Conservation (phyloP, 2,329 filamentous ascomycete genomes). For the Shiraia bambusicola region DNA sequence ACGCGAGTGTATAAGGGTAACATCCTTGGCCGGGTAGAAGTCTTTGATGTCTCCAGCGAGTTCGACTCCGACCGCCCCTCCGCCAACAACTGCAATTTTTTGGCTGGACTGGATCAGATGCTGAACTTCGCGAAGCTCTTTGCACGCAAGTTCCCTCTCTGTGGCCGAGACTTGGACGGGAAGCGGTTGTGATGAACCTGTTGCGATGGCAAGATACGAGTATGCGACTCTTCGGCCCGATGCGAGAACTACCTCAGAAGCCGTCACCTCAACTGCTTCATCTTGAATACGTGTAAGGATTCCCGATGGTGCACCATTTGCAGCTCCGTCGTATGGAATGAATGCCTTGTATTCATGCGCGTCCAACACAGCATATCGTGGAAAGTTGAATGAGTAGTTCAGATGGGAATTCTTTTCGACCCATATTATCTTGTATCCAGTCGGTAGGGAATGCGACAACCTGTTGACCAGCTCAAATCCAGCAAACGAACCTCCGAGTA, state of each 20-base stretch:
- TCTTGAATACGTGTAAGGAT: constrained; percentile 48
- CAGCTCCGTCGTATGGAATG: constrained; percentile 55
- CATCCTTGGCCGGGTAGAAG: constrained; percentile 57
- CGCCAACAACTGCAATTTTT: constrained; percentile 52
- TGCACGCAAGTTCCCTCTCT: constrained; percentile 48
- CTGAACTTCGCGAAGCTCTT: constrained; percentile 52
- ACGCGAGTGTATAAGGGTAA: constrained; percentile 61
- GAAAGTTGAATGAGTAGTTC: constrained; percentile 62
- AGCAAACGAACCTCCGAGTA: constrained; percentile 2
- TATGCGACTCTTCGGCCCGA: constrained; percentile 53
- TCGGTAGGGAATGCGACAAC: neutral
- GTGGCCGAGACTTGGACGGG: constrained; percentile 53
- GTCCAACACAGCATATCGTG: constrained; percentile 59
- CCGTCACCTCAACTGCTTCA: constrained; percentile 45
- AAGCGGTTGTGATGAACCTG: constrained; percentile 51
- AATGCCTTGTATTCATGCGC: constrained; percentile 59
- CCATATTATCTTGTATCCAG: constrained; percentile 55
- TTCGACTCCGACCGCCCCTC: constrained; percentile 64
- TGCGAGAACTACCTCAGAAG: constrained; percentile 45
- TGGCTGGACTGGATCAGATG: constrained; percentile 50
- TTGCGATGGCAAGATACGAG: constrained; percentile 60
- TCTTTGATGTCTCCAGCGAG: constrained; percentile 61
- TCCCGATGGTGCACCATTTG: constrained; percentile 41
- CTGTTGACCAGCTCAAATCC: neutral
- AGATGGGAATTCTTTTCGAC: constrained; percentile 63